Evolutionary conservation across 2,329 filamentous ascomycete genomes (phyloP), one percentile per base, ranked within the genome.

Genomic region (Arachnopeziza araneosa): DNA sequence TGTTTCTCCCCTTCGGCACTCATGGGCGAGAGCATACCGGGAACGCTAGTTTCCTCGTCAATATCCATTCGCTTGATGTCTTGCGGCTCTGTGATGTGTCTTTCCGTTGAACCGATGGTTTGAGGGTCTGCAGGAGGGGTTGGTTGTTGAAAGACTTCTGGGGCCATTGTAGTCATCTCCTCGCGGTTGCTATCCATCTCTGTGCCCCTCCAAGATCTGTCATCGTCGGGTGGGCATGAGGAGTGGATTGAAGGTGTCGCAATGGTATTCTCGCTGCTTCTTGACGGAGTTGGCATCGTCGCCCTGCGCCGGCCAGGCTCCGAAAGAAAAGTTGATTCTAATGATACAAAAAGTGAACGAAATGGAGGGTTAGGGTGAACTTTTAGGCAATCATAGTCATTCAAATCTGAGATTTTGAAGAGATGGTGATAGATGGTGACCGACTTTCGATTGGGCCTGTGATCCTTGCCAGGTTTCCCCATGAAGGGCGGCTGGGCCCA

Each of bases 201-300:
- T 70, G 69, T 22, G 63, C 69, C 67, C 67, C 72, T 69, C 69
- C 69, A 69, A 19, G 68, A 66, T 60, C 73, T 66, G 55, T 75
- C 74, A 67, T 76, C 74, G 54, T 76, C 75, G 55, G 75, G 74
- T 53, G 78, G 78, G 69, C 78, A 80, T 66, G 75, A 75, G 61
- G 71, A 67, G 63, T 75, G 72, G 54, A 63, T 59, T 57, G 68
- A 65, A 58, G 67, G 60, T 44, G 60, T 61, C 62, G 62, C 64
- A 61, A 62, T 55, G 58, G 63, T 68, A 51, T 56, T 67, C 50
- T 68, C 62, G 60, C 64, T 60, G 65, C 64, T 60, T 63, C 60
- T 68, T 51, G 69, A 70, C 54, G 69, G 70, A 51, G 72, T 74
- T 62, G 71, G 72, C 72, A 74, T 73, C 66, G 61, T 69, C 65